Conservation (phyloP, 2,329 filamentous ascomycete species). For the Pestalotiopsis sp. region DNA sequence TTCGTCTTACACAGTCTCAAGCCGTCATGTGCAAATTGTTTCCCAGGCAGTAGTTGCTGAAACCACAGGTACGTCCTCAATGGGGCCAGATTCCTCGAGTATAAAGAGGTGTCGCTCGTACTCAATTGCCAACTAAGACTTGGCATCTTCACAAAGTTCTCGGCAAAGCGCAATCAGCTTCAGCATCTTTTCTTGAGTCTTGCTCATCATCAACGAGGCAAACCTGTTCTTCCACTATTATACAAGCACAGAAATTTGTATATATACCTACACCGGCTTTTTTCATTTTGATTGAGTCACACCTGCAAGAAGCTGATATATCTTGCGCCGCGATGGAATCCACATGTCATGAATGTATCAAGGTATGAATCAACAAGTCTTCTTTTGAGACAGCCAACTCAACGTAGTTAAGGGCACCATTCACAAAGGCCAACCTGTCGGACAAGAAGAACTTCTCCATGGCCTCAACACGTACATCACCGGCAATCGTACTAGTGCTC, state of each 20-base stretch:
- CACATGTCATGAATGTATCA: slow-evolving; percentile 3
- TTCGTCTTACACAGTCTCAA: no score
- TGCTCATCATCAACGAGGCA: not conserved
- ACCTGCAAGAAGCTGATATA: not conserved
- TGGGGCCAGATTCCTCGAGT: no score
- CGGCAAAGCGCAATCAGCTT: no score
- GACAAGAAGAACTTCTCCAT: slow-evolving; percentile 42
- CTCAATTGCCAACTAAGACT: no score
- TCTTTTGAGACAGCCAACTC: not conserved
- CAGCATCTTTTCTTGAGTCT: not conserved
- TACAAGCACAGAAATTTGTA: not conserved
- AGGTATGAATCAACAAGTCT: not conserved
- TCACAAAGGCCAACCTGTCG: slow-evolving; percentile 24
- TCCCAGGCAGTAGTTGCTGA: no score
- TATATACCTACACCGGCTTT: not conserved
- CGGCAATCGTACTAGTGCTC: slow-evolving; percentile 30
- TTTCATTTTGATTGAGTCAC: not conserved
- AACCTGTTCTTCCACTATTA: not conserved
- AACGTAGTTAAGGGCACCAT: slow-evolving; percentile 8
- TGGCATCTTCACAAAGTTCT: no score
- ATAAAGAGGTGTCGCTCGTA: no score
- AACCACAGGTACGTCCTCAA: no score
- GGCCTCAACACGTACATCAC: slow-evolving; percentile 48
- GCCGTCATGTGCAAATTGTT: no score
- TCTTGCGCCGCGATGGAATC: not conserved